Conservation (phyloP, 140 eudicot species). For the Bidens hawaiensis region DNA sequence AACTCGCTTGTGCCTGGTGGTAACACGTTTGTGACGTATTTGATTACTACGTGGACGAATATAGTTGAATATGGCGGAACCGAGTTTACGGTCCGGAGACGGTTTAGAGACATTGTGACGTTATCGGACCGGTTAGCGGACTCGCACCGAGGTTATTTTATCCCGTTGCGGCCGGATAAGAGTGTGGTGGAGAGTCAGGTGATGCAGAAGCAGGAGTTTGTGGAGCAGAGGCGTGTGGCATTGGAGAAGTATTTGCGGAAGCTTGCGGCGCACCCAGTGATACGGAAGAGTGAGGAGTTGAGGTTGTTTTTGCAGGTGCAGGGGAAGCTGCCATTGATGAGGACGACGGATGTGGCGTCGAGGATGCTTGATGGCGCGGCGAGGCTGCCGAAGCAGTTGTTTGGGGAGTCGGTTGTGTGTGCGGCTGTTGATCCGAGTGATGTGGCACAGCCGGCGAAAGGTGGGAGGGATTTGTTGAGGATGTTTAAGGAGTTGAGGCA, state of each 20-base stretch:
- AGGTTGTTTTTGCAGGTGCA: constrained; percentile 65
- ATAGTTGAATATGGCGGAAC: constrained; percentile 36
- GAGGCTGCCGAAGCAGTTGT: constrained; percentile 74
- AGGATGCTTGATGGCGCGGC: constrained; percentile 84
- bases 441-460: constrained; percentile 71
- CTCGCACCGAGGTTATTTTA: constrained; percentile 64
- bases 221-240: constrained; percentile 73
- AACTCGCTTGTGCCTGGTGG: constrained; percentile 72
- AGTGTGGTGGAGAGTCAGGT: constrained; percentile 95
- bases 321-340: constrained; percentile 59
- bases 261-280: constrained; percentile 82
- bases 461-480: constrained; percentile 90
- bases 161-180: constrained; percentile 94
- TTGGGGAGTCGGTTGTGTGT: constrained; percentile 44
- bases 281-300: constrained; percentile 79
- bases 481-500: constrained; percentile 90
- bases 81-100: constrained; percentile 37
- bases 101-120: constrained; percentile 49
- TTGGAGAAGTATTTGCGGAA: constrained; percentile 78
- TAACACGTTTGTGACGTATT: constrained; percentile 26
- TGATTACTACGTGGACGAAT: constrained; percentile 42
- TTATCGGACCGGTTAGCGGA: constrained; percentile 76
- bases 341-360: constrained; percentile 69
- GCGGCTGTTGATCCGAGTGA: constrained; percentile 47
- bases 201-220: constrained; percentile 81